These are phyloP conservation scores for Aspergillus carlsbadensis DNA, from an alignment of 495 filamentous ascomycete species.

Conservation along the genomic window DNA sequence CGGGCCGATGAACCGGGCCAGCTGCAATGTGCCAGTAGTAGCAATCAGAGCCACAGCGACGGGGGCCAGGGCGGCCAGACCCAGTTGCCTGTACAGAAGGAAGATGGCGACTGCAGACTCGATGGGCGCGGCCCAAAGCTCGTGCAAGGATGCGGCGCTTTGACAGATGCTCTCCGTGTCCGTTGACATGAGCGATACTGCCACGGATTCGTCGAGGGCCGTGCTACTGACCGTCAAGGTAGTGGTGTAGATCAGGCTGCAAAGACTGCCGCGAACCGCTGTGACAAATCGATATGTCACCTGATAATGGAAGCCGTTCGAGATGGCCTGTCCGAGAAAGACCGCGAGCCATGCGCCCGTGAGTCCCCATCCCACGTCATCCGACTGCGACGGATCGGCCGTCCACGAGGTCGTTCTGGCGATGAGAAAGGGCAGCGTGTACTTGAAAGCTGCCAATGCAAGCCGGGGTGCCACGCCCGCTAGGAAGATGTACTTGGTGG, in stretches of 20 bases:
- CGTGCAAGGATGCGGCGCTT: constrained; percentile 28
- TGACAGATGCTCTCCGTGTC: background rate
- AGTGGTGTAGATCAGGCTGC: background rate
- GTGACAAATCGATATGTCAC: constrained; percentile 39
- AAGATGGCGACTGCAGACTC: constrained; percentile 51
- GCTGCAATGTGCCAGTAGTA: background rate
- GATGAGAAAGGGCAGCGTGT: constrained; percentile 63
- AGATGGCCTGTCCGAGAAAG: constrained; percentile 55
- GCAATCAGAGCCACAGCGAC: constrained; percentile 34
- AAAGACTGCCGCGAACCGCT: background rate
- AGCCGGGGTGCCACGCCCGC: constrained; percentile 49
- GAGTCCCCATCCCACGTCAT: constrained; percentile 50
- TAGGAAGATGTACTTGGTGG: constrained; percentile 32
- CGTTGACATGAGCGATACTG: background rate
- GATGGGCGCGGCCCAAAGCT: constrained; percentile 48
- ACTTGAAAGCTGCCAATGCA: constrained; percentile 52
- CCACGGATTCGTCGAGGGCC: background rate
- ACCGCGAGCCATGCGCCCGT: constrained; percentile 57
- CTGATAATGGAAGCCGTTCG: constrained; percentile 50
- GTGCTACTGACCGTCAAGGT: background rate
- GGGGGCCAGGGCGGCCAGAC: constrained; percentile 37
- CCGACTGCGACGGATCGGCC: constrained; percentile 29
- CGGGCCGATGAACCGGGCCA: background rate
- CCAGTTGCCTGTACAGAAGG: constrained; percentile 48
- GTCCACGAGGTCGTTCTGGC: constrained; percentile 44